phyloP scores from a whole-genome alignment of 495 filamentous ascomycete genomes.

The Penicillium desertorum region DNA sequence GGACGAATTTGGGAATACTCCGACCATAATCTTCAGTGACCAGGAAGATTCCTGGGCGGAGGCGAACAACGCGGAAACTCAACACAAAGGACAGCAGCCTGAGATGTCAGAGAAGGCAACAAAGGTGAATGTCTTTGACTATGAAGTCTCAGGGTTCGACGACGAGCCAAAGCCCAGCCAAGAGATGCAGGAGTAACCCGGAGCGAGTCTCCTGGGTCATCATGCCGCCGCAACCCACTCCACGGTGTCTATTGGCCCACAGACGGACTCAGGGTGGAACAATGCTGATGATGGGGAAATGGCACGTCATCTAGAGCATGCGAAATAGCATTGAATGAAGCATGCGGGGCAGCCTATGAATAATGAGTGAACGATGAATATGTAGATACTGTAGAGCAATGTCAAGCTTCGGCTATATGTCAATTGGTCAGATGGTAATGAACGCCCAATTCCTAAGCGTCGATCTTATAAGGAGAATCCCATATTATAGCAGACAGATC shows the following conservation, averaged over 20 bases:
- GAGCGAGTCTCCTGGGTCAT: constrained; percentile 24
- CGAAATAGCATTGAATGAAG: constrained; percentile 6
- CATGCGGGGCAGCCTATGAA: constrained; percentile 12
- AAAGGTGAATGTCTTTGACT: constrained; percentile 45
- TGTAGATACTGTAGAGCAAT: constrained; percentile 14
- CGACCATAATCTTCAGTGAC: constrained; percentile 8
- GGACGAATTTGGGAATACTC: constrained; percentile 37
- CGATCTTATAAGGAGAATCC: not conserved
- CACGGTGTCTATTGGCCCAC: constrained; percentile 1
- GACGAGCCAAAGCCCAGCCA: constrained; percentile 27
- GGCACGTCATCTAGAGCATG: constrained; percentile 20
- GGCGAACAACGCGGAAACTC: not conserved
- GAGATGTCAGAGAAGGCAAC: constrained; percentile 17
- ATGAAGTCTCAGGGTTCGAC: constrained; percentile 41
- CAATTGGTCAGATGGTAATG: not conserved
- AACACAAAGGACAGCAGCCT: constrained; percentile 8
- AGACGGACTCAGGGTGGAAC: constrained; percentile 18
- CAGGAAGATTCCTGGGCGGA: constrained; percentile 3
- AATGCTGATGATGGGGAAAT: constrained; percentile 18
- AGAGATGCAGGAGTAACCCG: constrained; percentile 43
- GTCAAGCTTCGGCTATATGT: not conserved
- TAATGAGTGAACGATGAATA: constrained; percentile 19
- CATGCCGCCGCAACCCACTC: constrained; percentile 7
- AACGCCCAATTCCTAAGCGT: not conserved
- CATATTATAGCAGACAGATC: not conserved